A percentile compares a stretch with the other conserved stretches of the same genome.
Evolutionary conservation across 2,329 filamentous ascomycete species (phyloP).

Genomic region (Thielaviopsis populi): DNA sequence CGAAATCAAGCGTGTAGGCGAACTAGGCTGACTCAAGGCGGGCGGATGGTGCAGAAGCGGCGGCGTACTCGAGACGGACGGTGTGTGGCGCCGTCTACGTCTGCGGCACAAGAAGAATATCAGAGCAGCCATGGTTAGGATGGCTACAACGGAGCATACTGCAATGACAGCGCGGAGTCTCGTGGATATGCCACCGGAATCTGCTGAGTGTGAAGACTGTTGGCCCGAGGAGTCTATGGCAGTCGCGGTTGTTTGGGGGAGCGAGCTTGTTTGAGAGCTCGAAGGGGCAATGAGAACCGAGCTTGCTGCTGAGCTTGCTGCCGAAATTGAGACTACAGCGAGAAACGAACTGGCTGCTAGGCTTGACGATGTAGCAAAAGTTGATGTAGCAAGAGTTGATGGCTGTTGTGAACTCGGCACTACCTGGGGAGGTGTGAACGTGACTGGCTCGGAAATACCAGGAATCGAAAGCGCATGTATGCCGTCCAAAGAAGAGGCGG

Average conservation of each 20-base stretch:
- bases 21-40: conserved; percentile 3
- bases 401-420: background rate
- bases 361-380: background rate
- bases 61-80: conserved; percentile 5
- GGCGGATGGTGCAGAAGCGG: conserved; percentile 1
- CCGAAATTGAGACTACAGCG: background rate
- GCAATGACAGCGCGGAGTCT: conserved; percentile 11
- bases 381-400: background rate
- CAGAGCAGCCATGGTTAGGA: conserved; percentile 5
- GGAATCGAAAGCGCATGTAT: conserved; percentile 7
- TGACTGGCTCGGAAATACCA: background rate
- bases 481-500: background rate
- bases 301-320: background rate
- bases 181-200: conserved; percentile 6
- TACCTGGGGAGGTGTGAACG: background rate
- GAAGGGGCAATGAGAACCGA: background rate
- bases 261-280: background rate
- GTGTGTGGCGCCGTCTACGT: background rate
- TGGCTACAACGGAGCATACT: conserved; percentile 10
- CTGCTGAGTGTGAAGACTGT: background rate
- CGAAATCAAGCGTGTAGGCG: background rate
- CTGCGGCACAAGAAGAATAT: conserved; percentile 9
- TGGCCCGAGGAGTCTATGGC: background rate
- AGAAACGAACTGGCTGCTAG: background rate
- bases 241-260: background rate